Evolutionary conservation across 768 basidiomycete species (phyloP), one percentile per base, ranked within the genome.

Genomic region (Boletus rubroflammeus): DNA sequence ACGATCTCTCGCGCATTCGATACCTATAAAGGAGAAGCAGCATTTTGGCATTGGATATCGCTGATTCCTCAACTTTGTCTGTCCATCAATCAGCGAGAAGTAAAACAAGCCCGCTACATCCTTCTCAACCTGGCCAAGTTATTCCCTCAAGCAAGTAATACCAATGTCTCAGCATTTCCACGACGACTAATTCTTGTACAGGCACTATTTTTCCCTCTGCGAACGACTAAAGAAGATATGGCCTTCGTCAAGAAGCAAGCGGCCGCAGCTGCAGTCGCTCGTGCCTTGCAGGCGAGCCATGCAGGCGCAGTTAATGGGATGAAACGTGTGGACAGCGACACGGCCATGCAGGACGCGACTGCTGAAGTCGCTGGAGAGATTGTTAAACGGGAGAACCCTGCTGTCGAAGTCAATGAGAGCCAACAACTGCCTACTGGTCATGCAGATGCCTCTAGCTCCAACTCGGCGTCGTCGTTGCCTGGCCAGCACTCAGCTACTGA

Each of bases 1-100:
- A 82, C 83, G 2, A 84, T 90, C 51, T 86, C 88, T 23, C 80
- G 85, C 41, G 86, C 89, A 0, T 97, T 97, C 62, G 94, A 98
- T 66, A 88, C 85, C 23, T 97, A 97, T 73, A 96, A 95, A 68
- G 96, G 96, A 55, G 96, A 98, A 65, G 84, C 91, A 3, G 93
- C 93, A 13, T 90, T 89, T 59, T 99, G 97, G 97, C 98, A 93
- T 70, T 99, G 97, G 97, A 95, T 99, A 62, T 90, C 96, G 1
- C 76, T 98, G 53, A 93, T 97, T 42, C 97, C 97, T 4, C 96
- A 99, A 65, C 80, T 99, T 9, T 86, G 93, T 59, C 70, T 89
- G 50, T 95, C 96, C 1, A 78, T 99, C 38, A 88, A 89, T 2
- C 88, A 95, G 56, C 83, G 93, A 32, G 97, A 99, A 71, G 87